These are phyloP conservation scores for Pulveroboletus frians DNA, from an alignment of 768 basidiomycete genomes.

Conservation along the genomic window DNA sequence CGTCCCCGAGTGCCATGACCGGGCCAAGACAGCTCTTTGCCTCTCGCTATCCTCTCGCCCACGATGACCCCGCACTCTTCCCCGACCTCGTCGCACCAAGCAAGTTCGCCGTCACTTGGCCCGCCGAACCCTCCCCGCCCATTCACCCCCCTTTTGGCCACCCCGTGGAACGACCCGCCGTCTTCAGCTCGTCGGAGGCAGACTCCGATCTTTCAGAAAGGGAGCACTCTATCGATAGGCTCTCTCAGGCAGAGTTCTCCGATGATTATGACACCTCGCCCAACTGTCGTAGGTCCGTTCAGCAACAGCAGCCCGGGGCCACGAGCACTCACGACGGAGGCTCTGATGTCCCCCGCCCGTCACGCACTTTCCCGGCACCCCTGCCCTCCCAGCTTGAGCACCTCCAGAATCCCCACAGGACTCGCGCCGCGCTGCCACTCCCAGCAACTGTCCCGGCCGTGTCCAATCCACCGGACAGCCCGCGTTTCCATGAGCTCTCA, in stretches of 20 bases:
- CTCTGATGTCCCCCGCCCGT: constrained; percentile 48
- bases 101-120: constrained; percentile 60
- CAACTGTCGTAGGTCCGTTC: constrained; percentile 21
- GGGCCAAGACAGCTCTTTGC: constrained; percentile 37
- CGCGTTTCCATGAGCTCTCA: constrained; percentile 63
- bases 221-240: constrained; percentile 30
- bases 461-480: constrained; percentile 18
- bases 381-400: constrained; percentile 73
- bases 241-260: constrained; percentile 29
- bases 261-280: constrained; percentile 28
- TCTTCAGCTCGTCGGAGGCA: constrained; percentile 46
- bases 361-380: constrained; percentile 75
- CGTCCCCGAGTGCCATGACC: constrained; percentile 20
- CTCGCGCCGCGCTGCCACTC: constrained; percentile 5
- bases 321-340: constrained; percentile 21
- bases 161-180: constrained; percentile 35
- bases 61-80: constrained; percentile 39
- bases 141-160: constrained; percentile 32
- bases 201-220: constrained; percentile 50
- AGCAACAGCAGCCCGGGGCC: constrained; percentile 25
- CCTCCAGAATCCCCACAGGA: constrained; percentile 63
- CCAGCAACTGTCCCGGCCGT: constrained; percentile 13
- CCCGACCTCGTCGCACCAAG: constrained; percentile 45
- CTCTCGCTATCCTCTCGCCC: constrained; percentile 44
- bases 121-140: constrained; percentile 40